phyloP scores from a whole-genome alignment of 2,329 filamentous ascomycete genomes.

The Ceratocystis cacaofunesta region DNA sequence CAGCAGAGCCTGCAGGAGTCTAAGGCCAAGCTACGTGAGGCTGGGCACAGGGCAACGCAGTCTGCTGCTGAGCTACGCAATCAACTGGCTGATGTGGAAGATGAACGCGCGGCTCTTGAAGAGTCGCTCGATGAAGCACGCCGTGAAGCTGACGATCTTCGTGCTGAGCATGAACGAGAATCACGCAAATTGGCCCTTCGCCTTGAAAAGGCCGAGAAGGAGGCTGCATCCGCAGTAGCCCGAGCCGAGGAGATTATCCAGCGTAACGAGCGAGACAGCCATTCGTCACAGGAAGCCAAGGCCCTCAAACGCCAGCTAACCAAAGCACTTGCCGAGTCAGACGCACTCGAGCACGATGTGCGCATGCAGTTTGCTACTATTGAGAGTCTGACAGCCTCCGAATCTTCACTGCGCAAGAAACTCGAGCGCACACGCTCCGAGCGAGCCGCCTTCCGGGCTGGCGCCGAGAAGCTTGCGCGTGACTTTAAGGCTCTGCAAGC shows the following conservation, averaged over 20 bases:
- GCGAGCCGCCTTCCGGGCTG: conserved; percentile 39
- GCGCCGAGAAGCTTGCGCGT: conserved; percentile 39
- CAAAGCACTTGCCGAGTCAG: conserved; percentile 46
- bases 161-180: conserved; percentile 30
- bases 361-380: conserved; percentile 53
- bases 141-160: conserved; percentile 34
- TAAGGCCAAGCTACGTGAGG: conserved; percentile 34
- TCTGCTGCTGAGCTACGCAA: conserved; percentile 35
- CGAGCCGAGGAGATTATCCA: conserved; percentile 22
- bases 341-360: conserved; percentile 59
- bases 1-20: conserved; percentile 45
- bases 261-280: conserved; percentile 24
- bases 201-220: conserved; percentile 36
- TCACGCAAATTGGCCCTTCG: conserved; percentile 33
- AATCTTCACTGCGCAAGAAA: conserved; percentile 47
- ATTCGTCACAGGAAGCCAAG: conserved; percentile 38
- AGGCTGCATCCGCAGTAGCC: conserved; percentile 28
- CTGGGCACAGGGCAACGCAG: conserved; percentile 32
- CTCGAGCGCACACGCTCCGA: conserved; percentile 56
- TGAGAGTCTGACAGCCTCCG: conserved; percentile 38
- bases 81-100: conserved; percentile 42
- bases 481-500: conserved; percentile 35
- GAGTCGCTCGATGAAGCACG: conserved; percentile 42
- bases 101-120: conserved; percentile 43
- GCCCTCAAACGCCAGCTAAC: conserved; percentile 47